These are phyloP conservation scores for Bocquillonia castaneifolia DNA, from an alignment of 441 rosid species.

Conservation along the genomic window DNA sequence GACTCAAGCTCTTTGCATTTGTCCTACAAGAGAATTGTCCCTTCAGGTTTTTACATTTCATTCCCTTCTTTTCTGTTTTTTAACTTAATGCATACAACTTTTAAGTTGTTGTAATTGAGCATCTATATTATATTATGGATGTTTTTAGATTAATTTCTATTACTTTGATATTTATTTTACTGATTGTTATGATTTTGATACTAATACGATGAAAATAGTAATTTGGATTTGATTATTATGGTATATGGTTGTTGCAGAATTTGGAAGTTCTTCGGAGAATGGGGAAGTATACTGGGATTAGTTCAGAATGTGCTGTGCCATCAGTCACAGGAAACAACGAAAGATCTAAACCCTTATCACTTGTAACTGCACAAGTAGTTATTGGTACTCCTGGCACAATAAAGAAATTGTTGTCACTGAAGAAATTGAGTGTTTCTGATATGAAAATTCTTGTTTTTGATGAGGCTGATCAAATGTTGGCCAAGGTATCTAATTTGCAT, in stretches of 20 bases:
- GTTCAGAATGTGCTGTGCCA: conserved; percentile 70
- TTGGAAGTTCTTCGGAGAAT: conserved; percentile 85
- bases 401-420: conserved; percentile 60
- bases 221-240: conserved; percentile 9
- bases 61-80: background rate
- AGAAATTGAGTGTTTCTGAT: conserved; percentile 45
- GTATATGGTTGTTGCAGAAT: conserved; percentile 53
- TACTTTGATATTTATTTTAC: background rate
- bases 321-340: conserved; percentile 37
- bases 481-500: conserved; percentile 43
- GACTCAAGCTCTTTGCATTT: conserved; percentile 92
- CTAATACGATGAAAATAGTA: background rate
- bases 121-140: background rate
- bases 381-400: conserved; percentile 97
- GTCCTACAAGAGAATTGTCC: conserved; percentile 90
- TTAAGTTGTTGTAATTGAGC: too few species aligned
- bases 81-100: background rate
- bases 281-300: conserved; percentile 83
- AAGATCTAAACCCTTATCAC: conserved; percentile 34
- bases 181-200: background rate
- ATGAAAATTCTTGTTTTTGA: conserved; percentile 90
- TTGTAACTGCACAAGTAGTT: conserved; percentile 66
- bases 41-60: conserved; percentile 56
- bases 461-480: conserved; percentile 98
- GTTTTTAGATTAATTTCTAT: background rate